Conservation (phyloP, 768 basidiomycete species). For the Tylopilus intermedius region DNA sequence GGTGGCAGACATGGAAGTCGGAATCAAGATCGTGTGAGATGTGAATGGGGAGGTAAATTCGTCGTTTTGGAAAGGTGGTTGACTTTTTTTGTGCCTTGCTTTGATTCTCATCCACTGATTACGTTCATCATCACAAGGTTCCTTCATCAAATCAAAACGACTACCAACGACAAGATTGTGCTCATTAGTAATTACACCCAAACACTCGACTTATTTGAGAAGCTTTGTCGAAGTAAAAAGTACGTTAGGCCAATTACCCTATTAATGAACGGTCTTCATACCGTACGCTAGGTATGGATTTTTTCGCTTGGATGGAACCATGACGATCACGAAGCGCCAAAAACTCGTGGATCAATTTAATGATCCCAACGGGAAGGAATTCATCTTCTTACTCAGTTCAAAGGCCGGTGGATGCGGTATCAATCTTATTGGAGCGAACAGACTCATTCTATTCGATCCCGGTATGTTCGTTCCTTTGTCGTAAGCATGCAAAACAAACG, state of each 20-base stretch:
- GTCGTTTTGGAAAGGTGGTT: slow-evolving; percentile 82
- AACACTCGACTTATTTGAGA: slow-evolving; percentile 90
- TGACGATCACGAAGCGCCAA: slow-evolving; percentile 87
- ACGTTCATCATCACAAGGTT: slow-evolving; percentile 48
- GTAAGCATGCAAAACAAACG: background rate
- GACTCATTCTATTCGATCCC: slow-evolving; percentile 93
- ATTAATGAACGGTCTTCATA: background rate
- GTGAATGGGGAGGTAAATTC: slow-evolving; percentile 90
- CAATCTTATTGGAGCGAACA: slow-evolving; percentile 93
- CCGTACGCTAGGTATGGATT: slow-evolving; percentile 66
- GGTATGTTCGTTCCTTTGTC: slow-evolving; percentile 41
- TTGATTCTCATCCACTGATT: background rate
- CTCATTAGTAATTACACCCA: slow-evolving; percentile 96
- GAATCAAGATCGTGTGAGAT: slow-evolving; percentile 50
- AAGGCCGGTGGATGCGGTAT: slow-evolving; percentile 97
- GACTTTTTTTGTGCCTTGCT: background rate
- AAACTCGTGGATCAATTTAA: slow-evolving; percentile 97
- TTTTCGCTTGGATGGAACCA: slow-evolving; percentile 91
- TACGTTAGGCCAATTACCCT: slow-evolving; percentile 29
- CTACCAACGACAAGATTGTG: slow-evolving; percentile 92
- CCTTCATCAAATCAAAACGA: slow-evolving; percentile 71
- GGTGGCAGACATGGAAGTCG: slow-evolving; percentile 39
- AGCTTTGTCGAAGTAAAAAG: slow-evolving; percentile 81
- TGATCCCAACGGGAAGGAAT: slow-evolving; percentile 87
- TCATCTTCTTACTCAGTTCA: slow-evolving; percentile 89